Conservation (phyloP, 148 eudicot genomes). For the Arbutus unedo region DNA sequence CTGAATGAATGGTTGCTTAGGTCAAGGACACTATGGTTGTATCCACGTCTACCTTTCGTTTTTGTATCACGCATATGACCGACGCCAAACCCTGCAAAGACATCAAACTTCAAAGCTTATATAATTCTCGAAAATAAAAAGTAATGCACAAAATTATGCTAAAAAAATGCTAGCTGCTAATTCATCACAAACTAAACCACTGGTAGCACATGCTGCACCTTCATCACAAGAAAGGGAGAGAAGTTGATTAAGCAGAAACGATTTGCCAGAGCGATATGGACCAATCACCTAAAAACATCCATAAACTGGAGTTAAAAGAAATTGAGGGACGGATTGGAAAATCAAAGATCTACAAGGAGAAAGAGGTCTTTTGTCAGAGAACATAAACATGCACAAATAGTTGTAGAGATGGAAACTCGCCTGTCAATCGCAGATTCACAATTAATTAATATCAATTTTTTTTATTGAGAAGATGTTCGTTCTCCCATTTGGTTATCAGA, state of each 20-base stretch:
- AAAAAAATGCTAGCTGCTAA: background rate
- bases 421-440: background rate
- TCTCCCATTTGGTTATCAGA: background rate
- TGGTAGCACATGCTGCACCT: conserved; percentile 45
- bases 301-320: conserved; percentile 8
- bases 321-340: background rate
- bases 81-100: conserved; percentile 87
- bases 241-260: conserved; percentile 94
- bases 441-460: background rate
- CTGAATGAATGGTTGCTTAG: background rate
- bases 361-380: background rate
- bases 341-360: background rate
- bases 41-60: conserved; percentile 64
- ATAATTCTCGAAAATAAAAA: background rate
- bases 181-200: background rate
- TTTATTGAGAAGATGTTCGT: background rate
- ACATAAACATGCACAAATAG: conserved; percentile 1
- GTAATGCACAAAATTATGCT: background rate
- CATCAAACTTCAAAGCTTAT: conserved; percentile 12
- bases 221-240: conserved; percentile 92
- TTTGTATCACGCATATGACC: conserved; percentile 98
- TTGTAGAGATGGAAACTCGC: background rate
- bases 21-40: conserved; percentile 6
- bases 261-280: conserved; percentile 97
- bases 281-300: conserved; percentile 66